phyloP scores from a whole-genome alignment of 768 basidiomycete genomes.

The Trametes coccinea region DNA sequence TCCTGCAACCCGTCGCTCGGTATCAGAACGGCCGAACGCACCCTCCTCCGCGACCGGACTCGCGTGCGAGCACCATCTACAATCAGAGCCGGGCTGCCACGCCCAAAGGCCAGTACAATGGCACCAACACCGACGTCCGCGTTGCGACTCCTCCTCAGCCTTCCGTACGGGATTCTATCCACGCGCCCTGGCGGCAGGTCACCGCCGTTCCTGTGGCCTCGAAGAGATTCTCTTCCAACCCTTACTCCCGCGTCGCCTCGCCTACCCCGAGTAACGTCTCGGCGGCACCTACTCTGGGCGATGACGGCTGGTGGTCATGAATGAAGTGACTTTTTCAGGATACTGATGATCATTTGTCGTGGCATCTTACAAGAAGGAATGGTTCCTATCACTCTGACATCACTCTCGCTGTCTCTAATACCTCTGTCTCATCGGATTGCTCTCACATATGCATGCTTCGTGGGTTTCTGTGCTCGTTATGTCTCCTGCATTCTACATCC shows the following conservation, averaged over 20 bases:
- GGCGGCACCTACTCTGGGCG: conserved; percentile 63
- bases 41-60: conserved; percentile 66
- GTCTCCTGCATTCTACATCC: conserved; percentile 1
- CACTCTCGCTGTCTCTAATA: conserved; percentile 6
- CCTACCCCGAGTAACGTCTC: conserved; percentile 81
- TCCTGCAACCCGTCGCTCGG: conserved; percentile 37
- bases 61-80: conserved; percentile 67
- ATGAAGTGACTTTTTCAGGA: neutral
- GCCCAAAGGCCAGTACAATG: conserved; percentile 45
- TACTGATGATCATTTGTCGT: neutral
- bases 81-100: conserved; percentile 51
- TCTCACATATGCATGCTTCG: conserved; percentile 20
- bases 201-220: conserved; percentile 46
- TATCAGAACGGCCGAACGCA: conserved; percentile 46
- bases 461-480: conserved; percentile 6
- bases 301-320: conserved; percentile 81
- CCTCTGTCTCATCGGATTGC: conserved; percentile 14
- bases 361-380: neutral
- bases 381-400: neutral
- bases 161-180: conserved; percentile 77
- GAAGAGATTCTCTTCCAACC: conserved; percentile 30
- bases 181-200: conserved; percentile 40
- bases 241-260: conserved; percentile 49
- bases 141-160: conserved; percentile 51
- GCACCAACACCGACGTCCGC: conserved; percentile 39